Evolutionary conservation across 352 stramenopile species (phyloP).

Genomic region (Pythium monospermum): DNA sequence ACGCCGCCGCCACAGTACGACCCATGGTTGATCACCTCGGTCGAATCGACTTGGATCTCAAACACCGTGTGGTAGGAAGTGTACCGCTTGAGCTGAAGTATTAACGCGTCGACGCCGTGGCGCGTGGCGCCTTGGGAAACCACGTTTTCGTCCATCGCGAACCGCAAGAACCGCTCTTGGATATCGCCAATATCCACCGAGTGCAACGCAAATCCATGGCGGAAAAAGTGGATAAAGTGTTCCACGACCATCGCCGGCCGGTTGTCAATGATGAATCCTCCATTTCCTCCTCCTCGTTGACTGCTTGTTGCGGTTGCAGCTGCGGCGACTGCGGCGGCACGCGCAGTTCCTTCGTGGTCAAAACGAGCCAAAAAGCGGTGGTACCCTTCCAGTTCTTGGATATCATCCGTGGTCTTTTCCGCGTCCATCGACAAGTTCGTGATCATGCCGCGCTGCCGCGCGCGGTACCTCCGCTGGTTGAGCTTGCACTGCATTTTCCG

Average conservation of each 20-base stretch:
- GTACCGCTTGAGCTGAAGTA: conserved; percentile 66
- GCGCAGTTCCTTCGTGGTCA: conserved; percentile 10
- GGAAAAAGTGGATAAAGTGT: conserved; percentile 51
- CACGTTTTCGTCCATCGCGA: conserved; percentile 34
- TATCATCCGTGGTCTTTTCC: conserved; percentile 35
- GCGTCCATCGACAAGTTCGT: conserved; percentile 54
- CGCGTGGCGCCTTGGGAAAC: conserved; percentile 30
- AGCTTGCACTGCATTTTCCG: conserved; percentile 74
- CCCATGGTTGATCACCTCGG: conserved; percentile 29
- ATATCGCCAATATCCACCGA: conserved; percentile 48
- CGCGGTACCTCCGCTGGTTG: conserved; percentile 68
- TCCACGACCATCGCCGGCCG: conserved; percentile 36
- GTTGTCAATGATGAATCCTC: neutral
- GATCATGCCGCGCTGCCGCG: conserved; percentile 55
- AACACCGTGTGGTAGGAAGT: conserved; percentile 63
- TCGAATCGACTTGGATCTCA: conserved; percentile 22
- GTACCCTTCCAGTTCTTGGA: conserved; percentile 46
- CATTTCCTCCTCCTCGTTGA: too few species aligned
- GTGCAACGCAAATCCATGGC: conserved; percentile 57
- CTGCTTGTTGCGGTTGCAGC: too few species aligned
- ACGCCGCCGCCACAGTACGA: too few species aligned
- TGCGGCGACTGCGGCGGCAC: neutral
- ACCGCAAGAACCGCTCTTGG: conserved; percentile 51
- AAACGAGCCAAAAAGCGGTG: conserved; percentile 36
- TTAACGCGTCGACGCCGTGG: conserved; percentile 37